Evolutionary conservation across 495 filamentous ascomycete genomes (phyloP).

Genomic region (Sporormia fimetaria): DNA sequence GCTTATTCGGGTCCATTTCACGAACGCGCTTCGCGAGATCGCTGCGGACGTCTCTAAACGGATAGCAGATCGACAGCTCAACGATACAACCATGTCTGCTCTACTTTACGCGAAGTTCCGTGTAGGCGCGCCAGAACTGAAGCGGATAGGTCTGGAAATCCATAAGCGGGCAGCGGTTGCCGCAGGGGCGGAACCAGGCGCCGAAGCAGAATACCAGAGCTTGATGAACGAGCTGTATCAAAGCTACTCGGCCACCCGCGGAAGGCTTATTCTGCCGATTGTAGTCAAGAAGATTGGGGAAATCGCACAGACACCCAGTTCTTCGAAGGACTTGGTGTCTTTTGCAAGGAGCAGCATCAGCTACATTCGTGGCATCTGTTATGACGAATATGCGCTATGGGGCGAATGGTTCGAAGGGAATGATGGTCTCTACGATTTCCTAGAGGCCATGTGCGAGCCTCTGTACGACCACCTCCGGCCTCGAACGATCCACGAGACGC

Average conservation of each 20-base stretch:
- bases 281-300: slow-evolving; percentile 52
- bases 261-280: slow-evolving; percentile 43
- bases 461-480: slow-evolving; percentile 63
- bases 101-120: slow-evolving; percentile 69
- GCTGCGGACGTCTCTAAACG: slow-evolving; percentile 58
- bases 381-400: slow-evolving; percentile 67
- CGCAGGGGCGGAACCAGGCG: slow-evolving; percentile 48
- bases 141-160: slow-evolving; percentile 55
- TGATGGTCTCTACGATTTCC: slow-evolving; percentile 55
- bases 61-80: slow-evolving; percentile 57
- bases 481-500: slow-evolving; percentile 57
- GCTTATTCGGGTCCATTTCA: slow-evolving; percentile 77
- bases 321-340: slow-evolving; percentile 54
- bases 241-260: slow-evolving; percentile 48
- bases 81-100: slow-evolving; percentile 65
- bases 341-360: slow-evolving; percentile 61
- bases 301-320: slow-evolving; percentile 52
- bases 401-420: slow-evolving; percentile 64
- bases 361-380: slow-evolving; percentile 57
- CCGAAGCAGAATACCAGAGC: slow-evolving; percentile 56
- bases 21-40: slow-evolving; percentile 57
- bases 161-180: slow-evolving; percentile 54
- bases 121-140: slow-evolving; percentile 54
- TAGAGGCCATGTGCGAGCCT: slow-evolving; percentile 63
- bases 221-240: slow-evolving; percentile 57